Conservation (phyloP, 1,284 basidiomycete genomes). For the Sphaerobolus stellatus region DNA sequence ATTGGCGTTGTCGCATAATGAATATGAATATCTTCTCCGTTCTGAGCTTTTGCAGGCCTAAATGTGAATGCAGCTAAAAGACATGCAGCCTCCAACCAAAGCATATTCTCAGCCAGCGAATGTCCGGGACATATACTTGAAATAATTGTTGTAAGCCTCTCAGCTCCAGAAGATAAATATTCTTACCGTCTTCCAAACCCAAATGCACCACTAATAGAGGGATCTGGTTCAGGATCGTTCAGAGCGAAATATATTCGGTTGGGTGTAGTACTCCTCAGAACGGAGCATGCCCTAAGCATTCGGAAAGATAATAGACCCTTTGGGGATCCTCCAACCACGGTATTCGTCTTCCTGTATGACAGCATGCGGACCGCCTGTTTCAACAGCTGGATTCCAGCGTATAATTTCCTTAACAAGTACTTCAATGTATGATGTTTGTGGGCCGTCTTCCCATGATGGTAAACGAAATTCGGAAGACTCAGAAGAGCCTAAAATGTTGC, state of each 20-base stretch:
- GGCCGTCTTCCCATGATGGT: too few relatives aligned
- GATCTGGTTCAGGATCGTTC: background rate
- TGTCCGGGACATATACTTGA: background rate
- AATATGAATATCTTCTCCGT: background rate
- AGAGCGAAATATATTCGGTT: background rate
- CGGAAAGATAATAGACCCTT: slow-evolving; percentile 3
- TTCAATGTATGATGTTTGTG: slow-evolving; percentile 17
- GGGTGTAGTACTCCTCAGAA: too few relatives aligned
- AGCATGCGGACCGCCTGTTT: slow-evolving; percentile 26
- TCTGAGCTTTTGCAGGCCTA: background rate
- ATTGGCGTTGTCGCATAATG: background rate
- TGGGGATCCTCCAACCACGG: slow-evolving; percentile 9
- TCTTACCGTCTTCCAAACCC: background rate
- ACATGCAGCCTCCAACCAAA: background rate
- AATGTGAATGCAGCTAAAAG: background rate
- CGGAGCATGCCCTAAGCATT: slow-evolving; percentile 6
- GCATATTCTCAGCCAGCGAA: background rate
- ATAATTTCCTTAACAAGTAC: slow-evolving; percentile 28
- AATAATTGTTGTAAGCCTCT: background rate
- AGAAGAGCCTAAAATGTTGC: slow-evolving; percentile 19
- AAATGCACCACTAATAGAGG: background rate
- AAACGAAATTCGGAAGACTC: slow-evolving; percentile 22
- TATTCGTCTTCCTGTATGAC: slow-evolving; percentile 11
- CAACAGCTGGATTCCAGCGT: slow-evolving; percentile 46
- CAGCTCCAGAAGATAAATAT: background rate